Evolutionary conservation across 2,329 filamentous ascomycete genomes (phyloP).

Genomic region (Stemphylium lycopersici): DNA sequence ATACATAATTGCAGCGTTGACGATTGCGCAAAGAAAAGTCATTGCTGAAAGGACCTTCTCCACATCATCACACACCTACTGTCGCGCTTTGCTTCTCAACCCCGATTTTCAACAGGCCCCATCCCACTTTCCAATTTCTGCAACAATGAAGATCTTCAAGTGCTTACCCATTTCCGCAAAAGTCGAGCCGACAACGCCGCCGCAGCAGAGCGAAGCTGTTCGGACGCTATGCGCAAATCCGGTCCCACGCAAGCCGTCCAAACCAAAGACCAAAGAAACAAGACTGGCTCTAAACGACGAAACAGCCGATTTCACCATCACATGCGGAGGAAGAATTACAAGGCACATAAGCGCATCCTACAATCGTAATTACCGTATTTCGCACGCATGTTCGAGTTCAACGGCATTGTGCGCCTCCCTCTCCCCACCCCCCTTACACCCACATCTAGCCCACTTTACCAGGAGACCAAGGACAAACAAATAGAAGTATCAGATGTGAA

Average conservation of each 20-base stretch:
- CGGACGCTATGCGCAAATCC: not conserved
- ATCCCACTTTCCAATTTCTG: no score
- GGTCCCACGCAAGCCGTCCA: not conserved
- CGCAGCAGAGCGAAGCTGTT: not conserved
- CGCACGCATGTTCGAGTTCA: constrained; percentile 15
- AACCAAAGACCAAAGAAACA: not conserved
- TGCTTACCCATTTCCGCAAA: not conserved
- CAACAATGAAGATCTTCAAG: not conserved
- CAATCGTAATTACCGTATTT: constrained; percentile 8
- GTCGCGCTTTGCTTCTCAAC: no score
- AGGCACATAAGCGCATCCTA: constrained; percentile 6
- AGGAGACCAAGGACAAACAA: not conserved
- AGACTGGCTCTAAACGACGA: constrained; percentile 2
- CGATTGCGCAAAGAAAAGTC: no score
- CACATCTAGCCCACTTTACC: not conserved
- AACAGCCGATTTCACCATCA: constrained; percentile 10
- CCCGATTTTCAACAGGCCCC: no score
- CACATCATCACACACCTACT: no score
- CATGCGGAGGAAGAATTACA: constrained; percentile 5
- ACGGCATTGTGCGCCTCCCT: not conserved
- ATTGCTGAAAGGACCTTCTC: no score
- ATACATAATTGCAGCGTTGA: not conserved
- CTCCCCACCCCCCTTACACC: no score
- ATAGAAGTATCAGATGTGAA: not conserved
- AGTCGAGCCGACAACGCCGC: not conserved